These are phyloP conservation scores for Eucalyptus caleyi DNA, from an alignment of 345 rosid species.

Conservation along the genomic window DNA sequence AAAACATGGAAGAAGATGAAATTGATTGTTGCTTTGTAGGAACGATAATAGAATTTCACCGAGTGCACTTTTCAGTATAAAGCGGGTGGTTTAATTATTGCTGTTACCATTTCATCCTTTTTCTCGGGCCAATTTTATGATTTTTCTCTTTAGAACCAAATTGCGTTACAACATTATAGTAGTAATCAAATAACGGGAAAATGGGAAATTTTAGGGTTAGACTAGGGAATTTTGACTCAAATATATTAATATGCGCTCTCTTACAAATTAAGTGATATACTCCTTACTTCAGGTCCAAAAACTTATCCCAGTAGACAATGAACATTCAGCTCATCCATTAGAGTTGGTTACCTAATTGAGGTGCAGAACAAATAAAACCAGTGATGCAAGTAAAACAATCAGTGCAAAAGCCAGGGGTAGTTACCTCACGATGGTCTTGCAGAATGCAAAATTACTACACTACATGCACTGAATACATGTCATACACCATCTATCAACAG, in stretches of 20 bases:
- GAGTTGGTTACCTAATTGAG: background rate
- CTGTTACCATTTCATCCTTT: background rate
- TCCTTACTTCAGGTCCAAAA: background rate
- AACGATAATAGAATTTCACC: background rate
- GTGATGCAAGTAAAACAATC: background rate
- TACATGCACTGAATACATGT: background rate
- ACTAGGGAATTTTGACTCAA: background rate
- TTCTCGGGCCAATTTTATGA: background rate
- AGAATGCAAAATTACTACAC: background rate
- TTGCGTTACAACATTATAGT: background rate
- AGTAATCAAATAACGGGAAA: background rate
- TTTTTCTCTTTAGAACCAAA: background rate
- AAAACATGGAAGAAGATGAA: background rate
- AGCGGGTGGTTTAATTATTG: background rate
- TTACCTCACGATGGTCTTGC: background rate
- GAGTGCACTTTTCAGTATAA: background rate
- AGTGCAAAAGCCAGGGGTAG: background rate
- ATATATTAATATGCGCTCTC: no score
- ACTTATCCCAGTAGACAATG: background rate
- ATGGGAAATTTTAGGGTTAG: background rate
- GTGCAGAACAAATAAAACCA: background rate
- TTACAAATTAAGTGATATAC: background rate
- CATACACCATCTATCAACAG: background rate
- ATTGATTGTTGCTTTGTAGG: background rate
- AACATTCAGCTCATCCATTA: background rate